Evolutionary conservation across 371 early-diverging fungal genomes (phyloP), one percentile per base, ranked within the genome.

Genomic region (Rhizopus sp.): DNA sequence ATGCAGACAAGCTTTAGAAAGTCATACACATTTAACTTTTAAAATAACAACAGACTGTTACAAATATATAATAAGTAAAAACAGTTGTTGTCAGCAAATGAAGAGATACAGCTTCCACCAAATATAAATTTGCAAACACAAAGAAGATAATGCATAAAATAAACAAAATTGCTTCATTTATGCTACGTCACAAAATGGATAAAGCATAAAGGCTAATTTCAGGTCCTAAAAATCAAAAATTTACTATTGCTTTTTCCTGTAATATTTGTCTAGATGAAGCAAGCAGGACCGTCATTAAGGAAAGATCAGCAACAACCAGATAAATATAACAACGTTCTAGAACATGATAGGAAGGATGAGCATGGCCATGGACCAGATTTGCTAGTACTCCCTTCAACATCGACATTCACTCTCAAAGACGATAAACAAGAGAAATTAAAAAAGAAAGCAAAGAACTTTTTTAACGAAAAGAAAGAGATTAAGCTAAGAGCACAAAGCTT

Each of bases 401-500:
- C 74, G 13, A 72, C 68, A 3, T 74, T 68, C 40, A 64, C 70
- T n/a, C 60, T 70, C 39, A 80, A 71, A 60, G 77, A 80, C 45
- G 80, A 80, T 55, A 67, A 68, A 44, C 60, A 74, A 37, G 85
- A 86, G 53, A 83, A 86, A 55, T 72, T 83, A 13, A 75, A 75
- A 35, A 91, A 88, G 68, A 89, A 90, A 52, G 84, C 86, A 41
- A 88, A 82, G 55, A 82, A 80, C 60, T 91, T 93, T 68, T 67
- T 92, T 40, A 92, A 93, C 60, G 89, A 88, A 51, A 84, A 84
- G 56, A 87, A 87, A 58, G 91, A 89, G 61, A 70, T 80, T 3
- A 92, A 92, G 63, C 79, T 86, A 13, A 79, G 94, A 53, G 77
- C 88, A 16, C 73, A 74, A 31, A 82, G 89, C 12, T 67, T 93